Evolutionary conservation across 2,329 filamentous ascomycete species (phyloP).

Genomic region (Cladosporium sphaerospermum): DNA sequence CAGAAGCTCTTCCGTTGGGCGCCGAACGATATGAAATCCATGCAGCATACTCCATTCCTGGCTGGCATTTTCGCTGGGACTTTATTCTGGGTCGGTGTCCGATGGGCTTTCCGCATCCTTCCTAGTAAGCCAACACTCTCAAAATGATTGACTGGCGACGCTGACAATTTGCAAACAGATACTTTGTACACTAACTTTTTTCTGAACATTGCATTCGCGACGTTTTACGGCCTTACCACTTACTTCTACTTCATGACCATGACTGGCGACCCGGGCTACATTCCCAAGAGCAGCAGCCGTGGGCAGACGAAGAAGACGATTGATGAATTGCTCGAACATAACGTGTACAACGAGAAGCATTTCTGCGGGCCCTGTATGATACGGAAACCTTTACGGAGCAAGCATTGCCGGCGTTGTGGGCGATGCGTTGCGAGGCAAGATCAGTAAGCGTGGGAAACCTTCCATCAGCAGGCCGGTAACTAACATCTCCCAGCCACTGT

Average conservation of each 20-base stretch:
- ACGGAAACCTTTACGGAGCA: constrained; percentile 82
- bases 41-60: constrained; percentile 90
- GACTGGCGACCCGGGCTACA: constrained; percentile 82
- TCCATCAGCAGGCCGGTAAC: constrained; percentile 10
- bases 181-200: constrained; percentile 63
- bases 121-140: constrained; percentile 50
- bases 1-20: constrained; percentile 75
- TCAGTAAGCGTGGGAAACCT: constrained; percentile 59
- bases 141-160: constrained; percentile 1
- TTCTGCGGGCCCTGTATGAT: constrained; percentile 97
- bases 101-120: constrained; percentile 69
- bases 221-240: constrained; percentile 57
- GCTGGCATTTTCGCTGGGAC: constrained; percentile 88
- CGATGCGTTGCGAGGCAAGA: constrained; percentile 95
- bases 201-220: constrained; percentile 68
- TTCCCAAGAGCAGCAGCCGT: constrained; percentile 83
- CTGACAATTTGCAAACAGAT: constrained; percentile 39
- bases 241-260: constrained; percentile 89
- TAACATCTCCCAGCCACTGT: constrained; percentile 63
- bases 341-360: constrained; percentile 89
- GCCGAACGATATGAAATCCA: constrained; percentile 77
- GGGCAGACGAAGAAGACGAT: constrained; percentile 86
- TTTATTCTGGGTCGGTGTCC: constrained; percentile 70
- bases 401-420: constrained; percentile 87
- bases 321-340: constrained; percentile 73